Conservation (phyloP, 2,329 filamentous ascomycete genomes). For the Lasiodiplodia citricola region DNA sequence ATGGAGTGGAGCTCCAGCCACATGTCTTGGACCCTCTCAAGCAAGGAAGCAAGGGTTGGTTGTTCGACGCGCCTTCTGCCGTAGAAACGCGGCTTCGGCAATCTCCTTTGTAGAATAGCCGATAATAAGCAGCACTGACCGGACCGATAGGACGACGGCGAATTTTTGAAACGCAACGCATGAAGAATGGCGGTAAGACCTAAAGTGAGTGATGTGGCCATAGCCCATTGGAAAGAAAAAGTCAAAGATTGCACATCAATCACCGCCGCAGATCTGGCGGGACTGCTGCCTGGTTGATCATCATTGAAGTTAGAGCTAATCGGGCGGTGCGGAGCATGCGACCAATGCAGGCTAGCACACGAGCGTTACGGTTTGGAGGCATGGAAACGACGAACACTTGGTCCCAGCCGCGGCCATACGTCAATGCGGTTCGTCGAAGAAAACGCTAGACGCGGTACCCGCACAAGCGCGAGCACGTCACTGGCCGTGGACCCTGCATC, state of each 20-base stretch:
- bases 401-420: background rate
- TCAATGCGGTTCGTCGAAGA: background rate
- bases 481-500: background rate
- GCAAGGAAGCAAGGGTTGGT: background rate
- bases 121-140: background rate
- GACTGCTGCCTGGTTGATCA: background rate
- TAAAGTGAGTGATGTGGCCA: slow-evolving; percentile 3
- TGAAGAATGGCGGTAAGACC: slow-evolving; percentile 10
- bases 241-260: background rate
- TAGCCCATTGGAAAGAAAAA: background rate
- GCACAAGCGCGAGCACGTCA: slow-evolving; percentile 9
- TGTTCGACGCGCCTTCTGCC: background rate
- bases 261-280: background rate
- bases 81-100: background rate
- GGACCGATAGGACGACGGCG: slow-evolving; percentile 8
- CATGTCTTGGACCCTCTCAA: background rate
- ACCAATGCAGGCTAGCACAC: background rate
- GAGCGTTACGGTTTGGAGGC: background rate
- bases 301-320: background rate
- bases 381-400: background rate
- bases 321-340: background rate
- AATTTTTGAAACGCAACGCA: background rate
- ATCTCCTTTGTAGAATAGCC: slow-evolving; percentile 2
- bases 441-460: background rate
- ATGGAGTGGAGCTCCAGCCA: no score